Percentiles rank a stretch among this genome's conserved stretches.
phyloP scores from a whole-genome alignment of 768 basidiomycete genomes.

The Collybia mongolica region DNA sequence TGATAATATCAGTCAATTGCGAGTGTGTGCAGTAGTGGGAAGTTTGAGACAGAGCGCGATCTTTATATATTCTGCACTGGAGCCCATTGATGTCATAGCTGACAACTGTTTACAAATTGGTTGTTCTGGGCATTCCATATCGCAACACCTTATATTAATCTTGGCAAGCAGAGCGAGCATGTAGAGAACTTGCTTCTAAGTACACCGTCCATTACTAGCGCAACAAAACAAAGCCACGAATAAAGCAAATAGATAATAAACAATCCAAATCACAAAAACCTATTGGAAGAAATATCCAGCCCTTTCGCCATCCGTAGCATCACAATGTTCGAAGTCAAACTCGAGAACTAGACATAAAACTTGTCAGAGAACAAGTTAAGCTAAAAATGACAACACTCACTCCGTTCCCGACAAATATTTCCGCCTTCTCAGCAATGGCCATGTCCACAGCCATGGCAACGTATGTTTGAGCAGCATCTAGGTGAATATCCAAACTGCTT shows the following conservation, averaged over 20 bases:
- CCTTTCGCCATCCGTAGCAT: conserved; percentile 45
- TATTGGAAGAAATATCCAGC: conserved; percentile 33
- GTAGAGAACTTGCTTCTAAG: neutral
- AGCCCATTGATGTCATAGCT: conserved; percentile 14
- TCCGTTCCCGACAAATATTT: conserved; percentile 63
- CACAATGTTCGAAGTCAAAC: conserved; percentile 48
- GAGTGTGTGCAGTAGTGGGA: conserved; percentile 3
- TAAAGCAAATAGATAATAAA: conserved; percentile 6
- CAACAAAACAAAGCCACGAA: neutral
- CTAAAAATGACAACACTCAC: conserved; percentile 32
- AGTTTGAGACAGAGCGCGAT: neutral
- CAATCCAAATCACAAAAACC: conserved; percentile 34
- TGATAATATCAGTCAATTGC: neutral
- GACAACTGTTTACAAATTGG: neutral
- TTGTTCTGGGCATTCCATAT: no score
- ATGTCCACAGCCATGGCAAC: conserved; percentile 59
- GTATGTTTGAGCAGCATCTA: conserved; percentile 45
- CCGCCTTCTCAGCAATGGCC: conserved; percentile 55
- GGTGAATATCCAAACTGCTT: conserved; percentile 36
- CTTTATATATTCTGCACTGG: conserved; percentile 6
- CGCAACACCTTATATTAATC: neutral
- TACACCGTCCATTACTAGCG: neutral
- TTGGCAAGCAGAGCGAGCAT: neutral
- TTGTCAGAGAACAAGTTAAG: neutral
- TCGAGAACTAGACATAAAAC: conserved; percentile 38